Percentiles rank a stretch among this genome's conserved stretches.
Evolutionary conservation across 306 rosid species (phyloP).

Genomic region (Citrullus mucosospermus): DNA sequence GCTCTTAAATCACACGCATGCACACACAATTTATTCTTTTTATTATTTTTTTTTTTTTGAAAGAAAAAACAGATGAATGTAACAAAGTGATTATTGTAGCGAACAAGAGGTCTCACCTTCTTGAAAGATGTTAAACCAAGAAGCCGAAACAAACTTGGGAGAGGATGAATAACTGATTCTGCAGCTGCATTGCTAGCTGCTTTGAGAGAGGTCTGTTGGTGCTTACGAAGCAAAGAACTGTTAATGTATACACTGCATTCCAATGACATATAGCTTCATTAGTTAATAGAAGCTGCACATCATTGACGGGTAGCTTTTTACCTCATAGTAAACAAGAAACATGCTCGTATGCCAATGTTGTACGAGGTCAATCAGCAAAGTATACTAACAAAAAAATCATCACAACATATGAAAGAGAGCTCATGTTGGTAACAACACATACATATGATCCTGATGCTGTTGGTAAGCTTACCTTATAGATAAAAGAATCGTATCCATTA

Average conservation of each 20-base stretch:
- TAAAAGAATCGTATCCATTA: constrained; percentile 69
- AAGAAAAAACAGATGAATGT: background rate
- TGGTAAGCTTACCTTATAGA: constrained; percentile 45
- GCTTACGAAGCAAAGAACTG: constrained; percentile 58
- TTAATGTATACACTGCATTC: constrained; percentile 55
- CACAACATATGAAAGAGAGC: background rate
- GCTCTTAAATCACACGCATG: background rate
- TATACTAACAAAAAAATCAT: background rate
- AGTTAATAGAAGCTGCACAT: constrained; percentile 4
- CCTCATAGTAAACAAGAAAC: background rate
- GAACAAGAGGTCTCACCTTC: constrained; percentile 38
- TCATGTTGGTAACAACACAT: background rate
- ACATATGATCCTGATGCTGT: background rate
- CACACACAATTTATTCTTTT: too few relatives aligned
- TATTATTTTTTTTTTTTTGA: too few relatives aligned
- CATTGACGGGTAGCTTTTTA: background rate
- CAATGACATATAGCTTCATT: constrained; percentile 1
- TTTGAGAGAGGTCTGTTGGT: constrained; percentile 55
- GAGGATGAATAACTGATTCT: constrained; percentile 76
- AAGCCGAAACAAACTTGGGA: constrained; percentile 67
- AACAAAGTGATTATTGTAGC: background rate
- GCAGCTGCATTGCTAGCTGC: constrained; percentile 47
- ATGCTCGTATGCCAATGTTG: background rate
- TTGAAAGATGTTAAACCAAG: constrained; percentile 63
- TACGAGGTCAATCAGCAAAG: background rate